Percentiles rank a stretch among this genome's conserved stretches.
These are phyloP conservation scores for Venturia carpophila DNA, from an alignment of 2,329 filamentous ascomycete genomes.

Conservation along the genomic window DNA sequence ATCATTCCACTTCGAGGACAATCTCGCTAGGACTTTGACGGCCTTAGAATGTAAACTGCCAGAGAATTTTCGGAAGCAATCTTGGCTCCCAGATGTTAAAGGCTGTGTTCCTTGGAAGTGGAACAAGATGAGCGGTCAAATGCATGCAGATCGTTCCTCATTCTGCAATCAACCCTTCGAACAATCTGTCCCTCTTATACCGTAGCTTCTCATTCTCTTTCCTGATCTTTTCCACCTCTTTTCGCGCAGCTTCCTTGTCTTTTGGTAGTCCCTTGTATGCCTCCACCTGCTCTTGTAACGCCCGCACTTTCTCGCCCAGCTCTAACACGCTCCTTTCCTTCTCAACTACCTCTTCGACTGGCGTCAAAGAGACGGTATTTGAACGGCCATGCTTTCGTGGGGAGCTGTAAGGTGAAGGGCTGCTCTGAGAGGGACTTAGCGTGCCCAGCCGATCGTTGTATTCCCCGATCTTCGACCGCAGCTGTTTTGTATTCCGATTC, in stretches of 20 bases:
- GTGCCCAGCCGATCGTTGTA: conserved; percentile 27
- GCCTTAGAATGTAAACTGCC: too few species aligned
- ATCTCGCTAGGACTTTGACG: too few species aligned
- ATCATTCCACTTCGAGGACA: too few species aligned
- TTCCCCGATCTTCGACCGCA: conserved; percentile 19
- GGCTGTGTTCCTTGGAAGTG: not conserved
- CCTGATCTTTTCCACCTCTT: conserved; percentile 61
- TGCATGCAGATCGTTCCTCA: not conserved
- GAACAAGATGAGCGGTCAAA: not conserved
- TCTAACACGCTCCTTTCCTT: conserved; percentile 53
- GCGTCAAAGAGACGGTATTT: conserved; percentile 22
- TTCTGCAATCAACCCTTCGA: conserved; percentile 58
- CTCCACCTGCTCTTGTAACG: conserved; percentile 54
- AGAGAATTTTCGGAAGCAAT: not conserved
- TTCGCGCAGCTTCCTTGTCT: conserved; percentile 58
- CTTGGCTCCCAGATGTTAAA: not conserved
- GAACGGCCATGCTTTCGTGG: not conserved
- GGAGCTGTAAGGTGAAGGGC: conserved; percentile 29
- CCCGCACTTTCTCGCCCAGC: conserved; percentile 51
- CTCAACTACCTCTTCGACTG: conserved; percentile 50
- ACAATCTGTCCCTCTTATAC: conserved; percentile 60
- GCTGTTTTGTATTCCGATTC: conserved; percentile 19
- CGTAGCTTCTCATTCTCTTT: conserved; percentile 55
- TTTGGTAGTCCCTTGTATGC: conserved; percentile 66
- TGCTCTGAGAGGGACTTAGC: conserved; percentile 24